A percentile compares a stretch with the other conserved stretches of the same genome.
These are phyloP conservation scores for Chalciporus sphaerocephalus DNA, from an alignment of 768 basidiomycete genomes.

Conservation along the genomic window DNA sequence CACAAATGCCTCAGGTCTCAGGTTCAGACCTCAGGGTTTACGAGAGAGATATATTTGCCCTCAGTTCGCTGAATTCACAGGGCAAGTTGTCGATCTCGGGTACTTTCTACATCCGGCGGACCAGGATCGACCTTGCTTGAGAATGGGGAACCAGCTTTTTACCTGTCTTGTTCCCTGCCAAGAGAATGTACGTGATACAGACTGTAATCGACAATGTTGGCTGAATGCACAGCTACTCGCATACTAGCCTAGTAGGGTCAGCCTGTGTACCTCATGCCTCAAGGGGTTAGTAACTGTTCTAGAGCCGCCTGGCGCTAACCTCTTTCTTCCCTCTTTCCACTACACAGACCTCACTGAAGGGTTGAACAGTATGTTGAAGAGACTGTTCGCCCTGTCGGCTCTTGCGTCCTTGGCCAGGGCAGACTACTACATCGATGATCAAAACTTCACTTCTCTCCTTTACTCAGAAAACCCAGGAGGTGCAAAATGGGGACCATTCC, in stretches of 20 bases:
- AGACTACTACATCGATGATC: conserved; percentile 18
- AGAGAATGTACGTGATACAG: not conserved
- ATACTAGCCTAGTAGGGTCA: too few relatives aligned
- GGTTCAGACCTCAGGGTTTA: too few relatives aligned
- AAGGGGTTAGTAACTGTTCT: not conserved
- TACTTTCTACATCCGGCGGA: too few relatives aligned
- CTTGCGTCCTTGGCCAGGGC: conserved; percentile 4
- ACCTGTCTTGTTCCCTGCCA: too few relatives aligned
- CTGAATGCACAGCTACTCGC: too few relatives aligned
- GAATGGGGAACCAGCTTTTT: too few relatives aligned
- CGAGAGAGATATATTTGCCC: too few relatives aligned
- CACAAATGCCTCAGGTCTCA: too few relatives aligned
- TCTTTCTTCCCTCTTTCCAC: not conserved
- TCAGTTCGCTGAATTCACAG: too few relatives aligned
- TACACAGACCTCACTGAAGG: not conserved
- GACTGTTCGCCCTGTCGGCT: not conserved
- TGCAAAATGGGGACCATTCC: conserved; percentile 10
- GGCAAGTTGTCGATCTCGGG: too few relatives aligned
- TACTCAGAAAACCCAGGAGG: conserved; percentile 12
- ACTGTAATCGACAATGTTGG: not conserved
- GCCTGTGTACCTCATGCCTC: not conserved
- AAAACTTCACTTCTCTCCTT: conserved; percentile 9
- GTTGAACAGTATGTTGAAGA: conserved; percentile 2
- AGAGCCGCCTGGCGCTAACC: too few relatives aligned
- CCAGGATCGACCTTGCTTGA: too few relatives aligned